Evolutionary conservation across 2,329 filamentous ascomycete species (phyloP).

Genomic region (Laburnicola sp.): DNA sequence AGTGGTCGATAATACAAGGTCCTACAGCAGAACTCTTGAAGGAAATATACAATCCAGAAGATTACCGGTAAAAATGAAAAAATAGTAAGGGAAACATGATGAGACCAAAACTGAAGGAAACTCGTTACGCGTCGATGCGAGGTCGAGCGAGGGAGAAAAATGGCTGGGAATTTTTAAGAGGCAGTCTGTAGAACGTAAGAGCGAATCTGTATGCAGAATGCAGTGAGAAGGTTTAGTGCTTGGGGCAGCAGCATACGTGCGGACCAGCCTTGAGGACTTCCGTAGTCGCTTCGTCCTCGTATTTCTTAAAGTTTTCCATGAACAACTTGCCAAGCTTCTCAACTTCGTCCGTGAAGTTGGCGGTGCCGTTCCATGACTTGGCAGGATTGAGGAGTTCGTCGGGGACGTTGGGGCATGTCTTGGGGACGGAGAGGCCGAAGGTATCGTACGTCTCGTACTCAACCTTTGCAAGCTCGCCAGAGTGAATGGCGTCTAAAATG

Average conservation of each 20-base stretch:
- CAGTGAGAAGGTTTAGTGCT: conserved; percentile 28
- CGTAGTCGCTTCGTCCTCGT: conserved; percentile 70
- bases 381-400: conserved; percentile 91
- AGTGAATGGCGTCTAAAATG: conserved; percentile 98
- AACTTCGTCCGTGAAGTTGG: conserved; percentile 85
- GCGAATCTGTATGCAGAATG: conserved; percentile 6
- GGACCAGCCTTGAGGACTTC: conserved; percentile 54
- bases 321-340: conserved; percentile 88
- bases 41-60: conserved; percentile 1
- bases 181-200: conserved; percentile 19
- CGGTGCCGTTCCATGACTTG: conserved; percentile 83
- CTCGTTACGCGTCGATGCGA: conserved; percentile 11
- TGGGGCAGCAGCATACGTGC: conserved; percentile 45
- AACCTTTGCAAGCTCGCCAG: conserved; percentile 86
- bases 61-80: background rate
- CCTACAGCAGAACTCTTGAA: background rate
- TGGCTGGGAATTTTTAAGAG: conserved; percentile 7
- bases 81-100: conserved; percentile 4
- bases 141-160: conserved; percentile 6
- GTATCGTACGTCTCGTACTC: conserved; percentile 95
- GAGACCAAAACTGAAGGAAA: conserved; percentile 7
- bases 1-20: conserved; percentile 7
- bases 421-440: conserved; percentile 97
- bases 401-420: conserved; percentile 84
- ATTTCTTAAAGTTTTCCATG: conserved; percentile 97